Evolutionary conservation across 768 basidiomycete genomes (phyloP).

Genomic region (Paxillus rubicundulus): DNA sequence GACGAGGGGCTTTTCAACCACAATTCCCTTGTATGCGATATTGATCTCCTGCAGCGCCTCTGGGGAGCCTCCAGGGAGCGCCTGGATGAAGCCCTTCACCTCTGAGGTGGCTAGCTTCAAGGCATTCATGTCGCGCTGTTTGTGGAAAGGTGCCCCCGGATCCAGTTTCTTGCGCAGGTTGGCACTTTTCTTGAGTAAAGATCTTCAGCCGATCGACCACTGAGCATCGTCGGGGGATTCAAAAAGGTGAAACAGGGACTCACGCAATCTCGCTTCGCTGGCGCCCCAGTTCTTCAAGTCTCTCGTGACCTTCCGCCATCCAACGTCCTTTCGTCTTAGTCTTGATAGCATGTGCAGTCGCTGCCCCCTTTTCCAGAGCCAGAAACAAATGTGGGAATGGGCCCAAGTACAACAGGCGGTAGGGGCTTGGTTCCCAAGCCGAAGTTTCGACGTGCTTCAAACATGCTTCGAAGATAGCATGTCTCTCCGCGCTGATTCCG

Average conservation of each 20-base stretch:
- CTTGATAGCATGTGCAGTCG: conserved; percentile 29
- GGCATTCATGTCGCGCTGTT: conserved; percentile 13
- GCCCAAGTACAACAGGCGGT: conserved; percentile 38
- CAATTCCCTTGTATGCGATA: no score
- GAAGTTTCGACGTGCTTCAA: conserved; percentile 23
- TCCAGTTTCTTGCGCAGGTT: conserved; percentile 31
- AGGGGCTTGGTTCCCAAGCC: conserved; percentile 29
- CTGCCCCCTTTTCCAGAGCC: conserved; percentile 34
- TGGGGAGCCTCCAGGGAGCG: conserved; percentile 13
- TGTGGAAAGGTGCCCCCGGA: conserved; percentile 31
- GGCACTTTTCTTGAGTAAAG: conserved; percentile 22
- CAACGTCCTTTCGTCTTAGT: conserved; percentile 27
- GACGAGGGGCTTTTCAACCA: no score
- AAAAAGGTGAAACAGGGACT: conserved; percentile 5
- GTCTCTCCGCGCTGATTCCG: conserved; percentile 19
- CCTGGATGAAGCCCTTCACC: conserved; percentile 27
- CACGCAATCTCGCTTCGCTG: conserved; percentile 35
- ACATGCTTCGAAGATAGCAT: conserved; percentile 29
- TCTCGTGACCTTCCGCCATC: conserved; percentile 28
- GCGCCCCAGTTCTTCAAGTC: conserved; percentile 33
- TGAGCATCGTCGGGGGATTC: conserved; percentile 1
- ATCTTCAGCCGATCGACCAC: conserved; percentile 5
- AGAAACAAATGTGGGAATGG: conserved; percentile 41
- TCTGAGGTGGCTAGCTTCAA: conserved; percentile 30
- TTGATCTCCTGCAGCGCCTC: no score